Base-by-base conservation (phyloP, 345 rosid genomes). In the Hypericum perforatum region DNA sequence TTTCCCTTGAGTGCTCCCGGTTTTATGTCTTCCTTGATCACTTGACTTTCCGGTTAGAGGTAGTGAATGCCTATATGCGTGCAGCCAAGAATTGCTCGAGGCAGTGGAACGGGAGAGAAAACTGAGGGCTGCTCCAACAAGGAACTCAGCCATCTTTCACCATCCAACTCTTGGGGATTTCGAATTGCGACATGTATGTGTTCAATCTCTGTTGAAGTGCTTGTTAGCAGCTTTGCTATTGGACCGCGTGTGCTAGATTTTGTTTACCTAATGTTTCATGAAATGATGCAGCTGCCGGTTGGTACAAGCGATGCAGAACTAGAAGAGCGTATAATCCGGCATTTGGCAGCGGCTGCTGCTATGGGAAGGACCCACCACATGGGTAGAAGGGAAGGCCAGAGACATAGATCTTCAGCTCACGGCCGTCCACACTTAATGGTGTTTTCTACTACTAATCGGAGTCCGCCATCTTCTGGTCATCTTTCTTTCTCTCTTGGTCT, bases 321-420 rank as follows among this genome's bases (percentile, higher is more conserved):
- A 37, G 72, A 68, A 49, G 67, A 58, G 52, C 67, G 67, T 4
- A 68, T 68, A 68, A 62, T 68, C 60, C 72, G 42, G 76, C 85
- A 56, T 56, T 56, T 58, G 66, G 83, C 70, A 41, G 74, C 88
- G 38, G 71, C 83, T 73, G 67, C 72, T 57, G 72, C 72, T 41
- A 58, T 68, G 57, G 55, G 72, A 53, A 62, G 72, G 63, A 52
- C 63, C 45, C 63, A 41, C 52, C 62, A 53, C 46, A 41, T 52
- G 57, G 56, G 56, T 44, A 49, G 72, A 48, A 62, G 72, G 32
- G 67, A 58, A 36, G 45, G 63, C 47, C 67, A 62, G 16, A 68
- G 72, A 53, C 47, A 63, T 44, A 68, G 72, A 52, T 29, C 58
- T 37, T 47, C 64, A 11, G 3, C 56, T 22, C 63, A 68, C 11